phyloP scores from a whole-genome alignment of 176 grass and related monocot species.

The Carex pumila region DNA sequence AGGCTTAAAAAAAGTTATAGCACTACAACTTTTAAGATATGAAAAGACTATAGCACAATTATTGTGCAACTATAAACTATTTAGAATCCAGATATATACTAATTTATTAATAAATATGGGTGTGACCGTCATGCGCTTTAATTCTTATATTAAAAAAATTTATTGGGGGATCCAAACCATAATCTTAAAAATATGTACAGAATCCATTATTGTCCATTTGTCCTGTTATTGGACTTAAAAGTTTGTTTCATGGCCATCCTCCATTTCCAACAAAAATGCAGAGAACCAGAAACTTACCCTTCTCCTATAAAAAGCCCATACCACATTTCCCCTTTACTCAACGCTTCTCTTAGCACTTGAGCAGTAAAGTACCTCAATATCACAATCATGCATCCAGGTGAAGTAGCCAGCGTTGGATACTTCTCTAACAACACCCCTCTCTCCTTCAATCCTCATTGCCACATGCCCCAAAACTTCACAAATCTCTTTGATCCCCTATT shows the following conservation, averaged over 20 bases:
- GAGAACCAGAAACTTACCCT: neutral
- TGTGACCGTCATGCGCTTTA: neutral
- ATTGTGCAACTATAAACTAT: no score
- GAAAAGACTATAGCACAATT: no score
- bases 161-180: neutral
- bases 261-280: conserved; percentile 6
- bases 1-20: no score
- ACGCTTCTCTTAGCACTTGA: conserved; percentile 28
- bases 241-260: neutral
- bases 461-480: conserved; percentile 27
- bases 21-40: no score
- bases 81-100: neutral
- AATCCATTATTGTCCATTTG: neutral
- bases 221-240: neutral
- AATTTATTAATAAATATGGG: neutral
- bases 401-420: conserved; percentile 60
- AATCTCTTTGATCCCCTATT: conserved; percentile 34
- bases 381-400: conserved; percentile 49
- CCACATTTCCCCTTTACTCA: conserved; percentile 40
- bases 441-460: conserved; percentile 50
- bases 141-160: neutral
- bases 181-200: neutral
- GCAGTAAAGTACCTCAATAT: conserved; percentile 12
- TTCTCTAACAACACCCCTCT: conserved; percentile 35
- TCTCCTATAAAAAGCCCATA: conserved; percentile 55